Percentiles rank a stretch among this genome's conserved stretches.
These are phyloP conservation scores for Musa troglodytarum DNA, from an alignment of 176 grass and related monocot species.

Conservation along the genomic window DNA sequence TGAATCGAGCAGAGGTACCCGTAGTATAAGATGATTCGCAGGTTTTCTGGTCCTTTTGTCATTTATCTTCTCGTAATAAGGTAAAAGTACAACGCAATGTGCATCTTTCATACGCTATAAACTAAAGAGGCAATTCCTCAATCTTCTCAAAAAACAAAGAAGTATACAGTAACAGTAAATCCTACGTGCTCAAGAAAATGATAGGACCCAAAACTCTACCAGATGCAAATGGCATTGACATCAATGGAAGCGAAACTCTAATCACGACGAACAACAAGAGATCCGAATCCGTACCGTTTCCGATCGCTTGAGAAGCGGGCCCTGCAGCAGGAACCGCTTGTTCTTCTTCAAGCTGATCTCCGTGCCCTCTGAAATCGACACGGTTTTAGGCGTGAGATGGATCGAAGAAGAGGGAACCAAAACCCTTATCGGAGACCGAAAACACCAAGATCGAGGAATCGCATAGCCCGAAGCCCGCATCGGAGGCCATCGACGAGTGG, in stretches of 20 bases:
- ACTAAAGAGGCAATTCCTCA: background rate
- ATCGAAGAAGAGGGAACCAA: constrained; percentile 10
- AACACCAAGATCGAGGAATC: constrained; percentile 15
- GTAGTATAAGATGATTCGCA: background rate
- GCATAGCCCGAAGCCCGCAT: constrained; percentile 1
- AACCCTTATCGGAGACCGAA: constrained; percentile 6
- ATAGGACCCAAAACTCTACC: background rate
- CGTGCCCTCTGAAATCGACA: constrained; percentile 37
- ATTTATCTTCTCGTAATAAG: background rate
- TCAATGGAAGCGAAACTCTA: constrained; percentile 7
- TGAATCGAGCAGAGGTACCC: background rate
- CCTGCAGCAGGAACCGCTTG: constrained; percentile 65
- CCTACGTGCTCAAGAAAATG: background rate
- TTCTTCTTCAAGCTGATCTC: constrained; percentile 78
- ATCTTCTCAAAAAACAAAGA: background rate
- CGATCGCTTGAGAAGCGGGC: constrained; percentile 94
- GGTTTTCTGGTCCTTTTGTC: background rate
- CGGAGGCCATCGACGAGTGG: constrained; percentile 5
- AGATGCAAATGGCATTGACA: constrained; percentile 30
- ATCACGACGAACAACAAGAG: constrained; percentile 6
- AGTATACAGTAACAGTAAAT: background rate
- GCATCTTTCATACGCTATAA: background rate
- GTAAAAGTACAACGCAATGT: too few relatives aligned
- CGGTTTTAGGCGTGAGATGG: background rate
- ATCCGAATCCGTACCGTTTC: constrained; percentile 58